Conservation (phyloP, 1,139 yeast species). For the Tardiomyces blankii region DNA sequence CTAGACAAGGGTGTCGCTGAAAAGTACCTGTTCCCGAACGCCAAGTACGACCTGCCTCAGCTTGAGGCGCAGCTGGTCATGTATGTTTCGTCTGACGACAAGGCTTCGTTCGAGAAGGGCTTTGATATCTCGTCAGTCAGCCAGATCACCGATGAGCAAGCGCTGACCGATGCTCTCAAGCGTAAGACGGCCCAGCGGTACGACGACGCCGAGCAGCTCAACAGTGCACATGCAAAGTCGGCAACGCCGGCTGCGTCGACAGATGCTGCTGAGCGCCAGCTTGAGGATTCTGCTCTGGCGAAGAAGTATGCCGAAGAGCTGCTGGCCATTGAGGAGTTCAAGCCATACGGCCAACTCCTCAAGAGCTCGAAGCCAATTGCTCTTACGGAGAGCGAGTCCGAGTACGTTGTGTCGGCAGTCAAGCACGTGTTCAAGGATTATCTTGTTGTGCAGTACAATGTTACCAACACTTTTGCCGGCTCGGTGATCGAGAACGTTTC, state of each 20-base stretch:
- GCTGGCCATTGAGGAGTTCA: constrained; percentile 56
- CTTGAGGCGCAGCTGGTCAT: constrained; percentile 68
- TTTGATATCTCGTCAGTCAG: constrained; percentile 67
- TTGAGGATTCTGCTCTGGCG: constrained; percentile 2
- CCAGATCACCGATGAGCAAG: constrained; percentile 50
- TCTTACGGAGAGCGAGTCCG: constrained; percentile 88
- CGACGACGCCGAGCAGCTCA: constrained; percentile 6
- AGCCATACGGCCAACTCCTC: constrained; percentile 59
- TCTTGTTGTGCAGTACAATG: constrained; percentile 74
- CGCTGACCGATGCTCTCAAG: constrained; percentile 44
- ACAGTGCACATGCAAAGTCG: constrained; percentile 8
- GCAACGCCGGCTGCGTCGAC: constrained; percentile 9
- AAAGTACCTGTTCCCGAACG: constrained; percentile 52
- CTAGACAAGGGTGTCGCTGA: constrained; percentile 36
- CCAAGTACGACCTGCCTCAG: constrained; percentile 60
- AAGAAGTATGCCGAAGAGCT: constrained; percentile 53
- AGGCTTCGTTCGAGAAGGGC: constrained; percentile 46
- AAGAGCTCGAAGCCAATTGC: constrained; percentile 60
- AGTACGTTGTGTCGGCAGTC: constrained; percentile 75
- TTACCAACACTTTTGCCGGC: constrained; percentile 76
- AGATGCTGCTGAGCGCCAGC: constrained; percentile 3
- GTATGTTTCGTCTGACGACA: constrained; percentile 51
- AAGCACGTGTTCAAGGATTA: constrained; percentile 73
- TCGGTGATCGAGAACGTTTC: constrained; percentile 69
- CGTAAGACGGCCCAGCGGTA: constrained; percentile 30